These are phyloP conservation scores for Colletotrichum musae DNA, from an alignment of 2,329 filamentous ascomycete genomes.

Conservation along the genomic window DNA sequence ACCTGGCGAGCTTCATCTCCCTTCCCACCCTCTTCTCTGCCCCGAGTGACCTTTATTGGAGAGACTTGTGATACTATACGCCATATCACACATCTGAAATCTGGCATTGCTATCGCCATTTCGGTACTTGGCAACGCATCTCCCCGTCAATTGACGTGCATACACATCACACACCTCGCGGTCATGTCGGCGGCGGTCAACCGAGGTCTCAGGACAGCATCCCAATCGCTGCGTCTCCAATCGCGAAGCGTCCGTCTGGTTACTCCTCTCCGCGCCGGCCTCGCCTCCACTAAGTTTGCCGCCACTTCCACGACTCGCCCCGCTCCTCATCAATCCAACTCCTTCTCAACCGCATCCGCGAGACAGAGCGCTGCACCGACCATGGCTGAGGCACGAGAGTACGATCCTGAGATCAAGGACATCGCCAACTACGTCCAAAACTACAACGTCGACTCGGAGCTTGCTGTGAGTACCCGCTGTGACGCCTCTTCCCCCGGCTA, in stretches of 20 bases:
- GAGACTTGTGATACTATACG: neutral
- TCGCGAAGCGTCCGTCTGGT: slow-evolving; percentile 54
- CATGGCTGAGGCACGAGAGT: slow-evolving; percentile 70
- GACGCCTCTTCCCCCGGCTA: neutral
- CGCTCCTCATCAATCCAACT: slow-evolving; percentile 54
- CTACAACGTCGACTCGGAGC: slow-evolving; percentile 89
- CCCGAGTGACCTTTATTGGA: slow-evolving; percentile 16
- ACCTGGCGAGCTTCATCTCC: slow-evolving; percentile 19
- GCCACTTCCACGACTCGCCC: slow-evolving; percentile 48
- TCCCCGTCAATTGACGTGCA: slow-evolving; percentile 37
- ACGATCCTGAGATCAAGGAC: slow-evolving; percentile 94
- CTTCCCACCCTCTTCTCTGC: neutral
- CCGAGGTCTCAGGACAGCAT: slow-evolving; percentile 68
- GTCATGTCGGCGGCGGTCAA: slow-evolving; percentile 67
- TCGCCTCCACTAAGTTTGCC: slow-evolving; percentile 52
- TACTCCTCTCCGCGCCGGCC: slow-evolving; percentile 54
- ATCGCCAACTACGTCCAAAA: slow-evolving; percentile 97
- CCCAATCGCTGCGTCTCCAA: slow-evolving; percentile 67
- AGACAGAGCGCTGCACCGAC: slow-evolving; percentile 64
- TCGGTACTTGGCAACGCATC: slow-evolving; percentile 2
- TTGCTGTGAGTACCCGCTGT: slow-evolving; percentile 78
- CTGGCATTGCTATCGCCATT: neutral
- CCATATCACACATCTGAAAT: no score
- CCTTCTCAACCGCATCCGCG: slow-evolving; percentile 66
- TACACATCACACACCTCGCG: slow-evolving; percentile 11